A percentile compares a stretch with the other conserved stretches of the same genome.
Evolutionary conservation across 2,329 filamentous ascomycete genomes (phyloP).

Genomic region (Acephala macrosclerotiorum): DNA sequence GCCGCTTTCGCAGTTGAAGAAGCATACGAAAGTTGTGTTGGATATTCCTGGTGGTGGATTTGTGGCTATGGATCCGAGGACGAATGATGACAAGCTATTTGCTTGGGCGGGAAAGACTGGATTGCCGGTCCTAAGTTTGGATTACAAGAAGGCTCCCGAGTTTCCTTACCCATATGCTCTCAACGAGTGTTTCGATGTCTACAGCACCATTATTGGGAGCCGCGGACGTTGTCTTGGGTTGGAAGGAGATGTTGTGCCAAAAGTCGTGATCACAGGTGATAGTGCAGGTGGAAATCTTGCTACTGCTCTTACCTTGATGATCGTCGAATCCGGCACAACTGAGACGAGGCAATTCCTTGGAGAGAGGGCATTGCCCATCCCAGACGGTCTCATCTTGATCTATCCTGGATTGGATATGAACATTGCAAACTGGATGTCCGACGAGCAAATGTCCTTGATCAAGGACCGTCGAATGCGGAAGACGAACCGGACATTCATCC

Average conservation of each 20-base stretch:
- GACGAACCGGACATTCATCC: constrained; percentile 79
- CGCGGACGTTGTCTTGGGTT: constrained; percentile 80
- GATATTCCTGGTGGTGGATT: constrained; percentile 96
- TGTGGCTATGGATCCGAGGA: constrained; percentile 95
- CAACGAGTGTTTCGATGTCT: constrained; percentile 89
- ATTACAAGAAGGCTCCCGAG: constrained; percentile 89
- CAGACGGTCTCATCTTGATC: constrained; percentile 82
- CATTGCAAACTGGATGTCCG: constrained; percentile 98
- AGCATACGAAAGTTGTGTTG: constrained; percentile 80
- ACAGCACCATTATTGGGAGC: constrained; percentile 75
- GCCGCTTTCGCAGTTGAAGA: constrained; percentile 76
- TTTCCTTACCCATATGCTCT: constrained; percentile 85
- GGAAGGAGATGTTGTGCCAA: constrained; percentile 69
- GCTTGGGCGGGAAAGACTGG: constrained; percentile 91
- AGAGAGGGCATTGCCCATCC: constrained; percentile 70
- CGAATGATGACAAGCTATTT: constrained; percentile 92
- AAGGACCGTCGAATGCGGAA: constrained; percentile 80
- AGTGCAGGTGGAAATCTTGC: constrained; percentile 85
- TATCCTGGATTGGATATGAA: constrained; percentile 97
- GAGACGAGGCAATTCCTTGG: constrained; percentile 62
- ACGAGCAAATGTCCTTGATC: constrained; percentile 96
- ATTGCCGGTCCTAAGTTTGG: constrained; percentile 86
- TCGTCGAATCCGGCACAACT: constrained; percentile 75
- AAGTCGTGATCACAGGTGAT: constrained; percentile 78
- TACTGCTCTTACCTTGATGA: constrained; percentile 84